Conservation (phyloP, 345 rosid genomes). For the Erysimum cheiranthoides region DNA sequence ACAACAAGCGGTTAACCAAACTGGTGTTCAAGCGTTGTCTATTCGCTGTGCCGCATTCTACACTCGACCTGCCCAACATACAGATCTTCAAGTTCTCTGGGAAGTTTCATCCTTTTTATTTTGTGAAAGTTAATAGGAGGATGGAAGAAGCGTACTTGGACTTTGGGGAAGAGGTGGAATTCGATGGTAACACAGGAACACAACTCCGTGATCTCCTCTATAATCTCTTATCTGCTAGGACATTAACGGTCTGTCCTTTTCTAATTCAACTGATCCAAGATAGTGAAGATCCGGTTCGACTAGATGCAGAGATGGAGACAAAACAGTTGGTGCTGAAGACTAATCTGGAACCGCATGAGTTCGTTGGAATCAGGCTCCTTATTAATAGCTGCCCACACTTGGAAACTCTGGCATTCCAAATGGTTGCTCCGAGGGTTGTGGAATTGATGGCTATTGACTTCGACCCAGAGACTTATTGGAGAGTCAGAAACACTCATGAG, state of each 20-base stretch:
- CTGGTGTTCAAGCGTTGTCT: slow-evolving; percentile 48
- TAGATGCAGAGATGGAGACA: neutral
- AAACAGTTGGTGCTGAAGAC: neutral
- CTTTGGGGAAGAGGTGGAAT: accelerated
- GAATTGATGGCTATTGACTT: neutral
- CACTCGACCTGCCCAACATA: slow-evolving; percentile 6
- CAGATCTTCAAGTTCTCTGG: neutral
- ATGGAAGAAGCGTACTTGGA: neutral
- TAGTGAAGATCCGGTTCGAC: neutral
- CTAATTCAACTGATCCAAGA: neutral
- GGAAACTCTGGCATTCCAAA: neutral
- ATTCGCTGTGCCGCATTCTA: neutral
- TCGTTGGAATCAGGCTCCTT: neutral
- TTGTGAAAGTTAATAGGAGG: neutral
- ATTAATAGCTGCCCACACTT: neutral
- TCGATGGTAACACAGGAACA: accelerated
- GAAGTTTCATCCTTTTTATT: neutral
- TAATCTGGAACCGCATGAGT: neutral
- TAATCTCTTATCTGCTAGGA: neutral
- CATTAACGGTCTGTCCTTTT: neutral
- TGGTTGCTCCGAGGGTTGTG: neutral
- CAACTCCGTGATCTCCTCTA: neutral
- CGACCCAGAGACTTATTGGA: neutral
- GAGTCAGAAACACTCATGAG: accelerated
- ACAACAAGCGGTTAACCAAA: slow-evolving; percentile 17